A percentile compares a stretch with the other conserved stretches of the same genome.
phyloP scores from a whole-genome alignment of 2,329 filamentous ascomycete genomes.

The Chaetomium strumarium region DNA sequence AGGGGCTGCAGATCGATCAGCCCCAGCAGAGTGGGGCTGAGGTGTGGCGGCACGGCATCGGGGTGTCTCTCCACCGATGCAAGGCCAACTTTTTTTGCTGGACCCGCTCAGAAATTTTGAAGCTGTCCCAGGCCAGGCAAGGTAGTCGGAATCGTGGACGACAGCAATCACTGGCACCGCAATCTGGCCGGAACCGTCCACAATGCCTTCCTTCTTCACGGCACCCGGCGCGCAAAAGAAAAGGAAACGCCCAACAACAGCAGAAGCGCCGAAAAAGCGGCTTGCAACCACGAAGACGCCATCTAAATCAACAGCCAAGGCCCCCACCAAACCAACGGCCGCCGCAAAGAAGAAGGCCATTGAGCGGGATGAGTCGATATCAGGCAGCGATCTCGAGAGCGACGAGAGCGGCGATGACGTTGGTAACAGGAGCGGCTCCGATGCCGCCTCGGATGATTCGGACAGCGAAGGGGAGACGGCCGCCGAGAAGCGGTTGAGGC shows the following conservation, averaged over 20 bases:
- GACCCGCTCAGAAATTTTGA: slow-evolving; percentile 33
- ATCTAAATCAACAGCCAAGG: slow-evolving; percentile 38
- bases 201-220: slow-evolving; percentile 96
- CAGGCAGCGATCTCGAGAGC: slow-evolving; percentile 71
- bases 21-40: slow-evolving; percentile 9
- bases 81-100: slow-evolving; percentile 23
- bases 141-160: slow-evolving; percentile 15
- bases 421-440: slow-evolving; percentile 37
- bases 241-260: slow-evolving; percentile 64
- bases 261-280: slow-evolving; percentile 55
- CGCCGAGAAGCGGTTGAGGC: slow-evolving; percentile 75
- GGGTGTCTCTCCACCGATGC: slow-evolving; percentile 22
- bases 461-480: slow-evolving; percentile 83
- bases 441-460: slow-evolving; percentile 51
- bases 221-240: slow-evolving; percentile 82
- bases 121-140: slow-evolving; percentile 12
- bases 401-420: slow-evolving; percentile 44
- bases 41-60: slow-evolving; percentile 17
- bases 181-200: slow-evolving; percentile 26
- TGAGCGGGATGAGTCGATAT: slow-evolving; percentile 57
- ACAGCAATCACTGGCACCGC: slow-evolving; percentile 23
- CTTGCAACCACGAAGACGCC: slow-evolving; percentile 43
- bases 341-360: slow-evolving; percentile 37
- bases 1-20: neutral
- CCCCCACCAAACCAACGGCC: slow-evolving; percentile 36